Conservation (phyloP, 306 rosid genomes). For the Quercus engelmannii region DNA sequence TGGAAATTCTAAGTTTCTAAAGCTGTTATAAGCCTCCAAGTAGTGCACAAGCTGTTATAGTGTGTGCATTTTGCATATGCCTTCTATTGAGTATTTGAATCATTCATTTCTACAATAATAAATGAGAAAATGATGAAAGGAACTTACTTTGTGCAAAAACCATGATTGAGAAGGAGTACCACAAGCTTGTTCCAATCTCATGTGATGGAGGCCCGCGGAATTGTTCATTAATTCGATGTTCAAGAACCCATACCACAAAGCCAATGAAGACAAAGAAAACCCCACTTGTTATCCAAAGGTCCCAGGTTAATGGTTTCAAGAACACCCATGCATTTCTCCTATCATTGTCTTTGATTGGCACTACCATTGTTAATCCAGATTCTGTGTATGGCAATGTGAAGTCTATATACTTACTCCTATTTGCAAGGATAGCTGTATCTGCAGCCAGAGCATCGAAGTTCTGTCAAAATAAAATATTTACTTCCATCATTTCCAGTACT, state of each 20-base stretch:
- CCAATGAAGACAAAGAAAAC: constrained; percentile 35
- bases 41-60: not conserved
- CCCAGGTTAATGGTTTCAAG: constrained; percentile 39
- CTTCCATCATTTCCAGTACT: not conserved
- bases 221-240: constrained; percentile 37
- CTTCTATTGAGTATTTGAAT: no score
- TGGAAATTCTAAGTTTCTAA: not conserved
- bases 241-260: constrained; percentile 41
- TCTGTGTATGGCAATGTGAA: constrained; percentile 48
- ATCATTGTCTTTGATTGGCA: constrained; percentile 17
- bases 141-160: constrained; percentile 35
- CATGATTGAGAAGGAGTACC: constrained; percentile 43
- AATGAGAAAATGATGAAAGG: not conserved
- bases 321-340: constrained; percentile 33
- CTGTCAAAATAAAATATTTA: not conserved
- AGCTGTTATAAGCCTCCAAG: no score
- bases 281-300: constrained; percentile 26
- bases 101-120: not conserved
- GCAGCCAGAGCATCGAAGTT: constrained; percentile 36
- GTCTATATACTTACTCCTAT: constrained; percentile 29
- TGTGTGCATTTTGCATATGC: not conserved
- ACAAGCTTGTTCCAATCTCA: constrained; percentile 35
- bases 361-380: constrained; percentile 26
- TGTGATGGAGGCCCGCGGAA: constrained; percentile 24
- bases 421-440: constrained; percentile 32